Base-by-base conservation (phyloP, 129 eudicot genomes). In the Arctium minus region DNA sequence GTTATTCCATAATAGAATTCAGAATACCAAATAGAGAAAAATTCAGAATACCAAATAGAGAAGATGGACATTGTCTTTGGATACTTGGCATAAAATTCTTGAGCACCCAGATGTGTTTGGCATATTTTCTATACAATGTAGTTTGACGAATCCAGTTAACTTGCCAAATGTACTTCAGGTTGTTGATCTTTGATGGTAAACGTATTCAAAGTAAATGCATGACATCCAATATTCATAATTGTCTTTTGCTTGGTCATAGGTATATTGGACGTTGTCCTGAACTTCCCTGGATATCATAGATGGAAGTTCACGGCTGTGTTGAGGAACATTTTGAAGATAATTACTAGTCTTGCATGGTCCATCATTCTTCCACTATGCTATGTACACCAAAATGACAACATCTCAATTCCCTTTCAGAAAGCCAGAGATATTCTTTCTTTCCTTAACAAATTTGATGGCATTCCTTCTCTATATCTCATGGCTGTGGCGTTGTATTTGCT, bases 251-350 rank as follows among this genome's bases (percentile, higher is more conserved):
- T 81, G 74, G 18, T 79, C 29, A n/a, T 64, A 96, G 99, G 99
- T 92, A 80, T 96, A 22, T 79, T 96, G 91, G 98, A 96, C 91
- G 60, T 96, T 32, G 42, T 93, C 36, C 81, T 93, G 85, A 96
- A 96, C 94, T 93, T 91, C 88, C 99, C 99, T 39, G 92, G 92
- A 60, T 91, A 86, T 77, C 97, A 87, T 86, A 86, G 99, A 87
- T 93, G 96, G 98, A 89, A 79, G 85, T 92, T 91, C 87, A 83
- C 95, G 29, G 88, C 82, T 87, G 92, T 96, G 15, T 53, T 93
- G 78, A 93, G 99, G 84, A 90, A 84, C 76, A 4, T 93, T 65
- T 86, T 93, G 69, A 96, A 96, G 90, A 79, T 96, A 73, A 84
- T 93, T 80, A 85, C 78, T 85, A 92, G 97, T 85, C 88, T 96